A percentile compares a stretch with the other conserved stretches of the same genome.
These are phyloP conservation scores for Rhizopus delemar DNA, from an alignment of 371 early-diverging fungal species.

Conservation along the genomic window DNA sequence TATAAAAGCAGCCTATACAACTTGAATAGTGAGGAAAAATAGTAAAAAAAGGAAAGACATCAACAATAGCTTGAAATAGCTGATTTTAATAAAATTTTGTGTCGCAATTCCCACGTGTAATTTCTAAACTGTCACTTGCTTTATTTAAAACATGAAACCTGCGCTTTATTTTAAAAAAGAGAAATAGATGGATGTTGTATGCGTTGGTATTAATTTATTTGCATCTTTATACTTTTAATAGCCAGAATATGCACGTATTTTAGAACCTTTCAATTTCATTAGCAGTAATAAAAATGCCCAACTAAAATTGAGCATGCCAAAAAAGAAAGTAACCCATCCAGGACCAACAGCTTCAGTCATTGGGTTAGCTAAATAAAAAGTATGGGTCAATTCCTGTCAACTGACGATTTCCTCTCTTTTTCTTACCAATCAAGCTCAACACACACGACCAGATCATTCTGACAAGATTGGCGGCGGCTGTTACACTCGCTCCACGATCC, in stretches of 20 bases:
- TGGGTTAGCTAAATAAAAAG: conserved; percentile 37
- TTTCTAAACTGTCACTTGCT: not conserved
- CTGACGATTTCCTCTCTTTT: conserved; percentile 18
- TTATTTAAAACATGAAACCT: not conserved
- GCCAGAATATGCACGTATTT: conserved; percentile 34
- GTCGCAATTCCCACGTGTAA: conserved; percentile 2
- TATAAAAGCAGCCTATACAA: not conserved
- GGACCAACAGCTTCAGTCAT: conserved; percentile 50
- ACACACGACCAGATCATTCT: conserved; percentile 60
- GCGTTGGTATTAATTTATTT: not conserved
- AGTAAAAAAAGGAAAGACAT: not conserved
- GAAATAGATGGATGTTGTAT: not conserved
- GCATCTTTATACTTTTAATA: conserved; percentile 16
- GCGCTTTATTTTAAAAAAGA: not conserved
- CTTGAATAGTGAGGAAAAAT: not conserved
- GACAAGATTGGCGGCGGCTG: conserved; percentile 60
- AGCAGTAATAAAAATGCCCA: conserved; percentile 48
- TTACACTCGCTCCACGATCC: conserved; percentile 61
- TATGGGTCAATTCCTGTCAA: not conserved
- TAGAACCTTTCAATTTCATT: conserved; percentile 36
- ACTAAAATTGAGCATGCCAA: conserved; percentile 46
- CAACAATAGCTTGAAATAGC: not conserved
- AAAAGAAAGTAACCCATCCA: conserved; percentile 42
- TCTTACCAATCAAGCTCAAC: conserved; percentile 52
- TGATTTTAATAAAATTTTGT: not conserved